Base-by-base conservation (phyloP, 495 filamentous ascomycete genomes). In the Barbatosphaeria neglecta region DNA sequence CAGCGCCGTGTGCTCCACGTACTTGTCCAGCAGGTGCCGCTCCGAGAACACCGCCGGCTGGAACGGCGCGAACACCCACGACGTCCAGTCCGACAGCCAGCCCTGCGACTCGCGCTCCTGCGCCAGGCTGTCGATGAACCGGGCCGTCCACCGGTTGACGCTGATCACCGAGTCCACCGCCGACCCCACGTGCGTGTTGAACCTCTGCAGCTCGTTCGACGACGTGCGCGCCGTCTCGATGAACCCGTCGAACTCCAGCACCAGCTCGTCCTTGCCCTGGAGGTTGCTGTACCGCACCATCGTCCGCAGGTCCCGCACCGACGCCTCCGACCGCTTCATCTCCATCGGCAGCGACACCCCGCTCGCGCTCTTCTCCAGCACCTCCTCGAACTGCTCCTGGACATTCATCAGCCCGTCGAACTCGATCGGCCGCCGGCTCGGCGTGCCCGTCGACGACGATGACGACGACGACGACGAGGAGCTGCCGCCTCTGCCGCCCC, bases 241-340 rank as follows among this genome's bases (percentile, higher is more conserved):
- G 65, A 83, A 84, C 23, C 72, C 74, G 52, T 77, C 70, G 44
- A 87, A 79, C 55, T 84, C 83, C 16, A 77, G 69, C 3, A 81
- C 75, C 6, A 87, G 65, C 55, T 84, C 80, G 23, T 76, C 75
- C 35, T 76, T 74, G 22, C 51, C 45, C 27, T 60, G 55, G 6
- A 74, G 52, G 17, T 62, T 58, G 59, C 66, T 71, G 52, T 61
- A 60, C 25, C 63, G 61, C 35, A 87, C 80, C 38, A 82, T 59
- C 43, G 84, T 82, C 11, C 81, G 76, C 20, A 89, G 66, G 47
- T 87, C 83, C 48, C 86, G 81, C 20, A 90, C 80, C 4, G 80
- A 77, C 17, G 78, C 68, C 54, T 88, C 84, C 16, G 81, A 77
- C 22, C 77, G 67, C 61, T 83, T 85, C 75, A 87, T 84, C 50